Conservation (phyloP, 768 basidiomycete species). For the Russula dissimulans region DNA sequence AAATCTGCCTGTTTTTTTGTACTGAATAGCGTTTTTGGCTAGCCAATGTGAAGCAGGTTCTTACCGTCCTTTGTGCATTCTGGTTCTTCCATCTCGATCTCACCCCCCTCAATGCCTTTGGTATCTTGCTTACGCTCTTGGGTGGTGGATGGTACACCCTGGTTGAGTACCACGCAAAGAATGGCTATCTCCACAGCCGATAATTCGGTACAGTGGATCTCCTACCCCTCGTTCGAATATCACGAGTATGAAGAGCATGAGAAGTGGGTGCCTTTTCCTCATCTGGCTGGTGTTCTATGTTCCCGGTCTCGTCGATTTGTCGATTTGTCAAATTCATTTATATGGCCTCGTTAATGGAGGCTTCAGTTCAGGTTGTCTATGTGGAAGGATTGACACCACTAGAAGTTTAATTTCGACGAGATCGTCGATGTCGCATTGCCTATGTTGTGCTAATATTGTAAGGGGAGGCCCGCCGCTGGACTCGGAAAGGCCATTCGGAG, state of each 20-base stretch:
- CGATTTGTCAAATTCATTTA: not conserved
- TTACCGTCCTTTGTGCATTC: constrained; percentile 82
- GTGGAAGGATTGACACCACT: not conserved
- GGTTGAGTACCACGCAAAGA: constrained; percentile 40
- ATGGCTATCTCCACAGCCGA: not conserved
- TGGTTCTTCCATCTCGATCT: constrained; percentile 76
- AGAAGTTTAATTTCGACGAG: not conserved
- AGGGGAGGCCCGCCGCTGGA: too few species aligned
- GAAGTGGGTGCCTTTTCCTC: not conserved
- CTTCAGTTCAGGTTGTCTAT: not conserved
- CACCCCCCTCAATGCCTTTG: constrained; percentile 67
- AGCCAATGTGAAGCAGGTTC: constrained; percentile 90
- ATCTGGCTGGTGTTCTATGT: not conserved
- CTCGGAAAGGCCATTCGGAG: too few species aligned
- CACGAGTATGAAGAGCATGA: not conserved
- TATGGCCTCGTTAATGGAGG: not conserved
- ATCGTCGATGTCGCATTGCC: not conserved
- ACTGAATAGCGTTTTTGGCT: constrained; percentile 1
- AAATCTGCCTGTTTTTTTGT: not conserved
- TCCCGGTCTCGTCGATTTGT: constrained; percentile 1
- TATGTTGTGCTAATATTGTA: not conserved
- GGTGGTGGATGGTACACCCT: constrained; percentile 80
- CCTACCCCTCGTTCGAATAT: not conserved
- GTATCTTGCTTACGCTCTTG: constrained; percentile 72
- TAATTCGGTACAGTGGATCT: not conserved